These are phyloP conservation scores for Ceriops tagal DNA, from an alignment of 345 rosid species.

Conservation along the genomic window DNA sequence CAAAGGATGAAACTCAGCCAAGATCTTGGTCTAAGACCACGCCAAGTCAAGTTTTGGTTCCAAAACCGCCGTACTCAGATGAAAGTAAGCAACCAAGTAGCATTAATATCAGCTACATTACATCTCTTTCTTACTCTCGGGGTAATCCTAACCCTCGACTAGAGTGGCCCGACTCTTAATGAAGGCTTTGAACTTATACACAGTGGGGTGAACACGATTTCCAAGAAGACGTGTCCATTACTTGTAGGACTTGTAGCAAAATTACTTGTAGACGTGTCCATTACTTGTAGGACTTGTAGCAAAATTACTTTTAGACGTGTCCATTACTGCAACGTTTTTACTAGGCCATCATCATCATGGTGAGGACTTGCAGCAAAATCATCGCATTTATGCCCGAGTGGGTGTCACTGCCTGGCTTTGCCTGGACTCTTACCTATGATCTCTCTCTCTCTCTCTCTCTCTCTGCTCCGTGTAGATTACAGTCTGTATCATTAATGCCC, in stretches of 20 bases:
- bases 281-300: too few species aligned
- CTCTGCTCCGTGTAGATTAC: neutral
- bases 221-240: conserved; percentile 29
- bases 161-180: neutral
- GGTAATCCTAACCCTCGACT: conserved; percentile 10
- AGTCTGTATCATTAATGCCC: conserved; percentile 22
- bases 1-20: conserved; percentile 82
- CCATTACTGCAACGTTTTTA: neutral
- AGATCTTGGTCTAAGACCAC: conserved; percentile 89
- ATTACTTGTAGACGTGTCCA: neutral
- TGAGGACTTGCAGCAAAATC: neutral
- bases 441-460: too few species aligned
- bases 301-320: neutral
- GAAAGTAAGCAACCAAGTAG: conserved; percentile 48
- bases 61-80: conserved; percentile 96
- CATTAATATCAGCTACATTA: too few species aligned
- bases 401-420: conserved; percentile 13
- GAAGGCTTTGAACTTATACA: neutral
- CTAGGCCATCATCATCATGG: too few species aligned
- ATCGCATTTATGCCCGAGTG: conserved; percentile 25
- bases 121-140: conserved; percentile 1
- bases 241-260: too few species aligned
- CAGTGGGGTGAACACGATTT: conserved; percentile 6
- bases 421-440: neutral
- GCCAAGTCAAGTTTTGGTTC: conserved; percentile 99